Percentiles rank a stretch among this genome's conserved stretches.
Evolutionary conservation across 1,139 yeast genomes (phyloP).

Genomic region (Insectozyma bohioensis): DNA sequence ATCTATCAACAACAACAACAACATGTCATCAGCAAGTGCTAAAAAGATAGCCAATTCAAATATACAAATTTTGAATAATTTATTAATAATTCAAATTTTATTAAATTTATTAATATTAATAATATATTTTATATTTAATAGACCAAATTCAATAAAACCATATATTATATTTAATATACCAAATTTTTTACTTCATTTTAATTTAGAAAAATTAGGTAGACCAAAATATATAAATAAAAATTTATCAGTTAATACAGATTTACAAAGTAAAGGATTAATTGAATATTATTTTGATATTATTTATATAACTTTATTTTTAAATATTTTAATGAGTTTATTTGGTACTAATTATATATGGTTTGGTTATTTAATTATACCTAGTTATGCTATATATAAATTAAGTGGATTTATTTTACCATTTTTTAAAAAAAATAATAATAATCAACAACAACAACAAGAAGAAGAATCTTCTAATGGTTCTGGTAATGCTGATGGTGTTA

Average conservation of each 20-base stretch:
- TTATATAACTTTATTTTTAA: constrained; percentile 66
- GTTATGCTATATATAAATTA: constrained; percentile 56
- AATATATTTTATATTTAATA: constrained; percentile 40
- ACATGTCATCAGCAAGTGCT: constrained; percentile 49
- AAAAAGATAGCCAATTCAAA: constrained; percentile 71
- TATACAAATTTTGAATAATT: constrained; percentile 48
- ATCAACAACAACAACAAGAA: constrained; percentile 1
- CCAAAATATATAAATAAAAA: constrained; percentile 42
- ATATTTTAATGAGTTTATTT: constrained; percentile 51
- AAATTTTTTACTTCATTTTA: constrained; percentile 51
- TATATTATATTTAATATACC: constrained; percentile 61
- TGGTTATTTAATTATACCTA: constrained; percentile 45
- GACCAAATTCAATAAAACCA: constrained; percentile 56
- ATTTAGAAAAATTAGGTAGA: constrained; percentile 65
- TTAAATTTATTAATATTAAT: constrained; percentile 44
- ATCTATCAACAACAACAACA: background rate
- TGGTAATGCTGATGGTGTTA: no score
- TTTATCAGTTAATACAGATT: constrained; percentile 21
- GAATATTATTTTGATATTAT: constrained; percentile 78
- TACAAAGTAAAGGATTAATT: constrained; percentile 58
- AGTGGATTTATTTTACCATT: constrained; percentile 25
- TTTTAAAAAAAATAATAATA: constrained; percentile 14
- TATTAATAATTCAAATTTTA: constrained; percentile 49
- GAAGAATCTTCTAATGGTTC: no score
- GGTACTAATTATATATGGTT: constrained; percentile 68